phyloP scores from a whole-genome alignment of 2,329 filamentous ascomycete species.

The Aureobasidium musti region DNA sequence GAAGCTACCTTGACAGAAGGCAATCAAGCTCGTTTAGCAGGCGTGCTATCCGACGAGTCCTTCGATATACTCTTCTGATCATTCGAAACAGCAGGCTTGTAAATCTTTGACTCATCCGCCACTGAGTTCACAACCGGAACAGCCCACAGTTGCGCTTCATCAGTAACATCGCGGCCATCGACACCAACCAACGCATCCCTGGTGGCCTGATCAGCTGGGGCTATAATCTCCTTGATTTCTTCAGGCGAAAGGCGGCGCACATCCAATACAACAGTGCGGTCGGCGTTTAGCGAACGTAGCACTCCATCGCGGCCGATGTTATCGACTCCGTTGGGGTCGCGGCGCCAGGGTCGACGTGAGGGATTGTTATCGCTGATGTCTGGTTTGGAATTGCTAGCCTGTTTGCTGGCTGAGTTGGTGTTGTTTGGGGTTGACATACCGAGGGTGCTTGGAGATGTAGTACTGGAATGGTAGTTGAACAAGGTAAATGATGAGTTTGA shows the following conservation, averaged over 20 bases:
- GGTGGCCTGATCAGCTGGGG: background rate
- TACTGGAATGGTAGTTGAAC: too few species aligned
- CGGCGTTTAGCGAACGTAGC: conserved; percentile 9
- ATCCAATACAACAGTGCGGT: background rate
- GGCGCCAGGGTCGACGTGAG: background rate
- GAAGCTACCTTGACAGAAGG: background rate
- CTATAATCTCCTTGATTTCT: background rate
- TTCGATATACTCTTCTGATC: too few species aligned
- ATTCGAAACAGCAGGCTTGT: too few species aligned
- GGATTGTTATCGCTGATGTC: too few species aligned
- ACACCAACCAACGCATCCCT: background rate
- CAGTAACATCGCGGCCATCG: conserved; percentile 7
- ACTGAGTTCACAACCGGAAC: background rate
- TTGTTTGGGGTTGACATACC: too few species aligned
- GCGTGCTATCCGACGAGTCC: background rate
- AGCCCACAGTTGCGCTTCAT: conserved; percentile 11
- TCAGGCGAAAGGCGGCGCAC: background rate
- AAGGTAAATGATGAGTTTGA: too few species aligned
- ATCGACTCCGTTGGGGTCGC: background rate
- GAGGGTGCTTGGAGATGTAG: too few species aligned
- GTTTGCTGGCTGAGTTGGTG: too few species aligned
- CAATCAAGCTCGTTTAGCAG: background rate
- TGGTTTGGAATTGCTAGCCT: too few species aligned
- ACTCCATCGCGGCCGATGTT: conserved; percentile 7
- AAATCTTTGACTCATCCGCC: too few species aligned